These are phyloP conservation scores for Xylaria bambusicola DNA, from an alignment of 495 filamentous ascomycete genomes.

Conservation along the genomic window DNA sequence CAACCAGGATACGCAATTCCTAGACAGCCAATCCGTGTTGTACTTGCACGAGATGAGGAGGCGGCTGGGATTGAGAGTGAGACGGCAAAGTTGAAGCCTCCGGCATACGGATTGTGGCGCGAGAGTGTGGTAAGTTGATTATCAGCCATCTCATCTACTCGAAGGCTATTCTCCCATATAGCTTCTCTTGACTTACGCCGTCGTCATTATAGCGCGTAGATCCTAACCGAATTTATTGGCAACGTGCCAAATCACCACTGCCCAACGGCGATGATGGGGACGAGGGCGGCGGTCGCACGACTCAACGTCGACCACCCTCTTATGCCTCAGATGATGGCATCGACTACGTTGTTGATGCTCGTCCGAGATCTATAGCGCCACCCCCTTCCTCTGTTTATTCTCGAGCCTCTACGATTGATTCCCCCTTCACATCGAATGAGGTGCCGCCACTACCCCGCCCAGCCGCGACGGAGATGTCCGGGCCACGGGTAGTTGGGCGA, in stretches of 20 bases:
- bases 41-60: constrained; percentile 65
- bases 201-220: constrained; percentile 64
- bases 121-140: constrained; percentile 71
- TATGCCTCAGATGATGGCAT: constrained; percentile 74
- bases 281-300: constrained; percentile 24
- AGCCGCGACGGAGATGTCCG: constrained; percentile 37
- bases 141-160: not conserved
- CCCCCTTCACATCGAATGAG: constrained; percentile 21
- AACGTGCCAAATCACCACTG: constrained; percentile 49
- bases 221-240: constrained; percentile 79
- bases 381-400: constrained; percentile 14
- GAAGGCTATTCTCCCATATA: no score
- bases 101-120: constrained; percentile 86
- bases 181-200: constrained; percentile 1
- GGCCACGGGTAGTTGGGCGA: constrained; percentile 15
- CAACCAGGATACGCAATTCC: constrained; percentile 56
- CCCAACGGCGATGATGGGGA: constrained; percentile 29
- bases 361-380: constrained; percentile 55
- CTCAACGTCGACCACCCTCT: constrained; percentile 59
- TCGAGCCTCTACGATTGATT: not conserved
- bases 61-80: constrained; percentile 53
- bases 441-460: constrained; percentile 50
- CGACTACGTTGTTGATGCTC: constrained; percentile 64
- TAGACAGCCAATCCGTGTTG: constrained; percentile 61
- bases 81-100: constrained; percentile 64